Base-by-base conservation (phyloP, 805 yeast genomes). In the Candida krabiensis region DNA sequence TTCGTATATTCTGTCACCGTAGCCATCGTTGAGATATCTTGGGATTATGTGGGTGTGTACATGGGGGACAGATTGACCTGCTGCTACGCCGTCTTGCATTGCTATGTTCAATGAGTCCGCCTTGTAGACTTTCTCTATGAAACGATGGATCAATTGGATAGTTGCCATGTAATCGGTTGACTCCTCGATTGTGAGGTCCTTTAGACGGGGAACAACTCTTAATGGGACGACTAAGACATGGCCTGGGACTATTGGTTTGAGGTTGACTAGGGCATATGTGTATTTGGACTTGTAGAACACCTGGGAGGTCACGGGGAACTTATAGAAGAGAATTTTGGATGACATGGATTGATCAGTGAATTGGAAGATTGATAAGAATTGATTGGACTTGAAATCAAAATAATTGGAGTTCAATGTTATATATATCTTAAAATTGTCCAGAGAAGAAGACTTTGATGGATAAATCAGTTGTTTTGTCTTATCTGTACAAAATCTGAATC, bases 21-120 rank as follows among this genome's bases (percentile, higher is more conserved):
- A 65, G 1, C 65, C 65, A 52, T 84, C 82, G 4, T 67, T 66
- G 32, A 78, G 62, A 57, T 73, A 80, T 28, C 99, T 71, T 5
- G 99, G 99, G 15, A 93, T 89, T 14, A 93, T 65, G 59, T 93
- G 99, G 15, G 96, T 84, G 60, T 93, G 99, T 19, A 91, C 71
- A 62, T 93, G 99, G 4, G 97, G 96, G 2, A 93, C 82, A n/a
- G 90, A 78, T 58, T 93, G 99, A 3, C 99, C 99, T 1, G 97
- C 91, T 34, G 88, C 88, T 0, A 89, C 86, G 0, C 99, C 99
- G 58, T 93, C 99, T 60, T 93, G 99, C 42, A 95, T 87, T 9
- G 97, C 91, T 27, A 93, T 73, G 56, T 95, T 95, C 43, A 89
- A 56, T 1, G 96, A 71, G 50, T 90, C 95, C 2, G 96, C 95